phyloP scores from a whole-genome alignment of 2,329 filamentous ascomycete genomes.

The Acrocalymma vagum region DNA sequence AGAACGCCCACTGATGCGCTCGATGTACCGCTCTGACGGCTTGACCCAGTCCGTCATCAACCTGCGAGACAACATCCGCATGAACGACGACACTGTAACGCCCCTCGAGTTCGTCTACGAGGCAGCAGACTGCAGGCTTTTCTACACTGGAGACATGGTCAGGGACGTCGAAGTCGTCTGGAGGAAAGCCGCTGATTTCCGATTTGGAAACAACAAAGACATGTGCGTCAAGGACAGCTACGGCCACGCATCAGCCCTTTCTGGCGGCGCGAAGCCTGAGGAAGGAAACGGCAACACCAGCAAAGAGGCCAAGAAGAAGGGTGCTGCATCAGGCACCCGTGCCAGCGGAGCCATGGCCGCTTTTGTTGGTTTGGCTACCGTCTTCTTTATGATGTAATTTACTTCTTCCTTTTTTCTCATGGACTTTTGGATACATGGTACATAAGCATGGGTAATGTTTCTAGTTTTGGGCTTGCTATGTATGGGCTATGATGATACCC shows the following conservation, averaged over 20 bases:
- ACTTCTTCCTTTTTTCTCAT: too few species aligned
- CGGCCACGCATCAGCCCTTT: constrained; percentile 15
- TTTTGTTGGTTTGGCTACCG: too few species aligned
- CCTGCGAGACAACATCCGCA: constrained; percentile 35
- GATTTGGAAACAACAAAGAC: constrained; percentile 20
- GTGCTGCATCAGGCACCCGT: too few species aligned
- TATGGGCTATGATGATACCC: too few species aligned
- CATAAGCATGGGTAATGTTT: too few species aligned
- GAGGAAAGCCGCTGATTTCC: constrained; percentile 44
- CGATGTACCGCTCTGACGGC: constrained; percentile 13
- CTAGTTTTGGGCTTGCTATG: too few species aligned
- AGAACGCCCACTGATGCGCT: constrained; percentile 18
- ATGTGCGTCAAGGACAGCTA: constrained; percentile 27
- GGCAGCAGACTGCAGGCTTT: constrained; percentile 67
- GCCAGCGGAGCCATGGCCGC: too few species aligned
- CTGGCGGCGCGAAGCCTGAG: constrained; percentile 14
- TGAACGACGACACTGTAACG: constrained; percentile 34
- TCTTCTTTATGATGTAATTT: too few species aligned
- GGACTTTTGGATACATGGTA: too few species aligned
- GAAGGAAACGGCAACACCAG: too few species aligned
- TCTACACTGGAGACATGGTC: constrained; percentile 63
- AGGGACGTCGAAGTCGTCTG: constrained; percentile 59
- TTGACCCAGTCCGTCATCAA: constrained; percentile 17
- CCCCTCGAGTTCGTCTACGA: constrained; percentile 67
- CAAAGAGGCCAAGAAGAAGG: background rate